phyloP scores from a whole-genome alignment of 1,284 basidiomycete genomes.

The Phlebopus sp. region DNA sequence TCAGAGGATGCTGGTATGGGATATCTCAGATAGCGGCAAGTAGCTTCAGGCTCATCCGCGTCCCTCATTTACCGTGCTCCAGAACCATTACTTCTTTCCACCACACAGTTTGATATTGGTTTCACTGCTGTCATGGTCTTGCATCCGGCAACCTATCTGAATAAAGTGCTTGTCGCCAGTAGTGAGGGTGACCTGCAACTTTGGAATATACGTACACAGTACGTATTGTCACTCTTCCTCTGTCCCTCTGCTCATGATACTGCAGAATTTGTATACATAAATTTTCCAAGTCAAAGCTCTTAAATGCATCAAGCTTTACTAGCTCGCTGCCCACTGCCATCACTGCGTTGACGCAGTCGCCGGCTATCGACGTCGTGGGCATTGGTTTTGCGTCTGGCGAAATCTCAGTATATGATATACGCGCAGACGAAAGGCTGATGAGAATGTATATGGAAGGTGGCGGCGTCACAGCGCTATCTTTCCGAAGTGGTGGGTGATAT shows the following conservation, averaged over 20 bases:
- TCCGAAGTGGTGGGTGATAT: constrained; percentile 73
- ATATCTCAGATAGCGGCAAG: constrained; percentile 47
- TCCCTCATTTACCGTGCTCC: constrained; percentile 1
- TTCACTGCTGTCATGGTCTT: constrained; percentile 85
- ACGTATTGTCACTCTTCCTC: constrained; percentile 28
- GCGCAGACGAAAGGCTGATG: constrained; percentile 86
- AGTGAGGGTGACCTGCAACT: constrained; percentile 82
- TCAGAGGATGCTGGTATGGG: constrained; percentile 79
- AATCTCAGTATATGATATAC: constrained; percentile 86
- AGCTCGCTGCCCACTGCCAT: constrained; percentile 56
- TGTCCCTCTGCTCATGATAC: constrained; percentile 1
- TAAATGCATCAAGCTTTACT: constrained; percentile 42
- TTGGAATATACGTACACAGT: constrained; percentile 93
- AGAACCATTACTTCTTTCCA: constrained; percentile 33
- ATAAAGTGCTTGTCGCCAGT: constrained; percentile 90
- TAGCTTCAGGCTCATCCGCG: background rate
- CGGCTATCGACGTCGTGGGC: constrained; percentile 94
- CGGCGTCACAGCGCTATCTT: constrained; percentile 72
- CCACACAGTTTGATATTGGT: constrained; percentile 70
- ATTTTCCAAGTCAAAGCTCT: constrained; percentile 51
- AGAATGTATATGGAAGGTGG: constrained; percentile 87
- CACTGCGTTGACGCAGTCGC: constrained; percentile 84
- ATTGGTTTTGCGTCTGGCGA: constrained; percentile 88
- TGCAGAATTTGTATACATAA: constrained; percentile 65
- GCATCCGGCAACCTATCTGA: constrained; percentile 96